Percentiles rank a stretch among this genome's conserved stretches.
Conservation (phyloP, 1,139 yeast genomes). For the Geotrichum fermentans region DNA sequence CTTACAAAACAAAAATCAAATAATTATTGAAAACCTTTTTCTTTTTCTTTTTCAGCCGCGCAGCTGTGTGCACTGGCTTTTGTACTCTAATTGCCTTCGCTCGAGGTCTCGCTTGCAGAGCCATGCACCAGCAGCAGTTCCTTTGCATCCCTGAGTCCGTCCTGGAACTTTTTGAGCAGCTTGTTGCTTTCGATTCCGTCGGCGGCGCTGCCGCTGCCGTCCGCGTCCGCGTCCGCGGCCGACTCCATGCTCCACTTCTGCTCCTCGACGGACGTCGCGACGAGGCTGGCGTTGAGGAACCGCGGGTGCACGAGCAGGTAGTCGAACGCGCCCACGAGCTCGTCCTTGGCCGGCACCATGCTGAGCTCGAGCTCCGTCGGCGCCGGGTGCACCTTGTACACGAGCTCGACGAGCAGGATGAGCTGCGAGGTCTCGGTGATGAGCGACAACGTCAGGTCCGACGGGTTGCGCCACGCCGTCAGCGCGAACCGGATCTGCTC, state of each 20-base stretch:
- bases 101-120: background rate
- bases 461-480: conserved; percentile 64
- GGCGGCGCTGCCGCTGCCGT: background rate
- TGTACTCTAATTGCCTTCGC: too few species aligned
- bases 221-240: background rate
- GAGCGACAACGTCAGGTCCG: conserved; percentile 57
- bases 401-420: conserved; percentile 58
- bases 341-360: conserved; percentile 26
- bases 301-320: conserved; percentile 83
- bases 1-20: too few species aligned
- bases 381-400: conserved; percentile 43
- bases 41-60: too few species aligned
- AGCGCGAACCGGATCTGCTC: conserved; percentile 61
- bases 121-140: conserved; percentile 5
- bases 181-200: conserved; percentile 7
- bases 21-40: too few species aligned
- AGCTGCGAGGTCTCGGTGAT: conserved; percentile 78
- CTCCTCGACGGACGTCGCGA: conserved; percentile 62
- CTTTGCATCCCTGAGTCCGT: conserved; percentile 6
- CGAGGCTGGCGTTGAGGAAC: conserved; percentile 64
- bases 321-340: conserved; percentile 54
- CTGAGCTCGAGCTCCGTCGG: conserved; percentile 12
- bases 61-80: too few species aligned
- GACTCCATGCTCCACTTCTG: conserved; percentile 33
- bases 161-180: conserved; percentile 9